A percentile compares a stretch with the other conserved stretches of the same genome.
These are phyloP conservation scores for Elsinoe ampelina DNA, from an alignment of 2,329 filamentous ascomycete species.

Conservation along the genomic window DNA sequence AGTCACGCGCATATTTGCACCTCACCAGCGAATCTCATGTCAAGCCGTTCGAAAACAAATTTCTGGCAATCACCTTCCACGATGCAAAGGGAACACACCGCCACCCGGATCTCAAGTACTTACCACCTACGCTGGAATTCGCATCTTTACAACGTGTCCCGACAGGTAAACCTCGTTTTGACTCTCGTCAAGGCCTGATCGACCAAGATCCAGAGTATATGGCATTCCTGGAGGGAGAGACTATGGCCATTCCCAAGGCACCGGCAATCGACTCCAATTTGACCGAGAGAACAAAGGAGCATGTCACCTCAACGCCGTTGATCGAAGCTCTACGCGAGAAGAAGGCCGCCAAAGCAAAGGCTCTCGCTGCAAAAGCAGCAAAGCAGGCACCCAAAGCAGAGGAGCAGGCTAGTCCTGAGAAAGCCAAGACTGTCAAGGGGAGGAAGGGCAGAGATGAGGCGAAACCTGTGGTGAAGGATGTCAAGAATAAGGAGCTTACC, in stretches of 20 bases:
- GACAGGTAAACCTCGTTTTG: conserved; percentile 61
- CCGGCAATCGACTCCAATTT: conserved; percentile 38
- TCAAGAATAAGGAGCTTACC: conserved; percentile 19
- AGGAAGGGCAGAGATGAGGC: conserved; percentile 28
- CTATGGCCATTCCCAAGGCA: conserved; percentile 57
- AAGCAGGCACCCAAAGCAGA: conserved; percentile 32
- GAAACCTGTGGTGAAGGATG: conserved; percentile 23
- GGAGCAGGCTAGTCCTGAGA: conserved; percentile 32
- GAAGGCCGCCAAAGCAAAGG: conserved; percentile 63
- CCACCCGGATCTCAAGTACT: conserved; percentile 58
- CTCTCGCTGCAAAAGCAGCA: conserved; percentile 51
- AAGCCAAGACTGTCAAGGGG: conserved; percentile 25
- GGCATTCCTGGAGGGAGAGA: conserved; percentile 78
- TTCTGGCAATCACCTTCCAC: conserved; percentile 62
- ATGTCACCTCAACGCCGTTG: conserved; percentile 71
- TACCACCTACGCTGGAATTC: conserved; percentile 71
- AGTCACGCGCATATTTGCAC: conserved; percentile 74
- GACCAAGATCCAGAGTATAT: conserved; percentile 96
- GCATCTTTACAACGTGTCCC: conserved; percentile 78
- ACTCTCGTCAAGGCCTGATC: conserved; percentile 85
- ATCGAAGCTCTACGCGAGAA: conserved; percentile 87
- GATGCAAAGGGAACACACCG: conserved; percentile 71
- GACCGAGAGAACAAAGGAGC: conserved; percentile 39
- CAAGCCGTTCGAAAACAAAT: conserved; percentile 55
- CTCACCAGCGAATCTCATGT: conserved; percentile 64